Evolutionary conservation across 1,284 basidiomycete genomes (phyloP).

Genomic region (Rugiboletus extremiorientalis): DNA sequence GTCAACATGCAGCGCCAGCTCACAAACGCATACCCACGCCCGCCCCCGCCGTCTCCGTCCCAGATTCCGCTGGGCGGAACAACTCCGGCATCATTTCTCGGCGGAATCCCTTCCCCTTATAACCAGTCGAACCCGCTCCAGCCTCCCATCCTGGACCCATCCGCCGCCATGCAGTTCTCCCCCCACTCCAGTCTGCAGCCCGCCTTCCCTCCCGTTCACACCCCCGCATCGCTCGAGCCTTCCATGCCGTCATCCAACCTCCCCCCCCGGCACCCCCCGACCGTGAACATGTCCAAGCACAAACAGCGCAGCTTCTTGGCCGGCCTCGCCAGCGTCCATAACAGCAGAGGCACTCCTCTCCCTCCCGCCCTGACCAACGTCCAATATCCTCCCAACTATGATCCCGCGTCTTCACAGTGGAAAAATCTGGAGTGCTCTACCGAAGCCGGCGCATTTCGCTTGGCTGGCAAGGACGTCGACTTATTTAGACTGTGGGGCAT

Average conservation of each 20-base stretch:
- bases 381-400: conserved; percentile 52
- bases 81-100: conserved; percentile 64
- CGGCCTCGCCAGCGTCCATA: conserved; percentile 57
- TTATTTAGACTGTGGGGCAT: conserved; percentile 68
- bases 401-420: conserved; percentile 61
- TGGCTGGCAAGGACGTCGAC: conserved; percentile 79
- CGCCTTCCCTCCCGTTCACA: conserved; percentile 21
- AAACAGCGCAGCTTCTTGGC: conserved; percentile 58
- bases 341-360: conserved; percentile 53
- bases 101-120: conserved; percentile 48
- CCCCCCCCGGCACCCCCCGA: conserved; percentile 30
- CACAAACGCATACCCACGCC: conserved; percentile 48
- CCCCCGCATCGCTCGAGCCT: conserved; percentile 44
- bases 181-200: conserved; percentile 32
- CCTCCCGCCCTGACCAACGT: conserved; percentile 66
- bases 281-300: conserved; percentile 39
- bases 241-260: conserved; percentile 39
- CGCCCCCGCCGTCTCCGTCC: conserved; percentile 30
- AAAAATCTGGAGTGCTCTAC: conserved; percentile 55
- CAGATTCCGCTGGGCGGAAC: conserved; percentile 49
- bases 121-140: conserved; percentile 44
- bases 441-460: conserved; percentile 59
- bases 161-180: conserved; percentile 29
- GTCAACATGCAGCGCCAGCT: conserved; percentile 59
- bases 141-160: conserved; percentile 30